Evolutionary conservation across 2,329 filamentous ascomycete genomes (phyloP), one percentile per base, ranked within the genome.

Genomic region (Venturiaceae sp.): DNA sequence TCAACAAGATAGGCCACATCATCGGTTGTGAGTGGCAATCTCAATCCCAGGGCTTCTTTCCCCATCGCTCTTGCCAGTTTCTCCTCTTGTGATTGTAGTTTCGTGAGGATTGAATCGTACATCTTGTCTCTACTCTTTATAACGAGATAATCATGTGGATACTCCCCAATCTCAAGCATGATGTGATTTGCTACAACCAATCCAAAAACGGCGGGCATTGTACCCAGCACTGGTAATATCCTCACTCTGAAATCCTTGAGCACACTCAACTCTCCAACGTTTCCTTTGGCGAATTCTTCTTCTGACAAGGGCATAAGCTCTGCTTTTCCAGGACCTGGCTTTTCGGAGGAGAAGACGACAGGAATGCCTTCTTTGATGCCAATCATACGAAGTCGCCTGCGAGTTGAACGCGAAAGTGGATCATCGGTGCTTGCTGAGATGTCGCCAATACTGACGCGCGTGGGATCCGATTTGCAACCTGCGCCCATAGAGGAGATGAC

Each of bases 401-500:
- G 80, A 1, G 92, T 97, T 7, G 87, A 85, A 61, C 91, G 83
- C 3, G 92, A 96, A 0, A 99, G 80, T 0, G 90, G 86, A 65
- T 99, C 94, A 64, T 97, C 92, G 1, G 86, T 90, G 64, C 87
- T 95, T 1, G 83, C 80, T 7, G 89, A 91, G 62, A 99, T 96
- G 68, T 99, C 94, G 21, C 92, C 92, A 5, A 99, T 86, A 65
- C 90, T 86, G 58, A 99, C 87, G 58, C 88, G 81, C 0, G 92
- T 97, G 1, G 84, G 84, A 65, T 87, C 84, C 3, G 89, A 92
- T 77, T 97, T 99, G 74, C 90, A 96, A 0, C 91, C 94, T 0
- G 94, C 94, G 0, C 94, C 94, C 92, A 97, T 97, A 33, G 90
- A 89, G 16, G 90, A 94, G 62, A 99, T 92, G 30, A 99, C 90